Evolutionary conservation across 1,284 basidiomycete species (phyloP), one percentile per base, ranked within the genome.

Genomic region (Melanopsichium pennsylvanicum): DNA sequence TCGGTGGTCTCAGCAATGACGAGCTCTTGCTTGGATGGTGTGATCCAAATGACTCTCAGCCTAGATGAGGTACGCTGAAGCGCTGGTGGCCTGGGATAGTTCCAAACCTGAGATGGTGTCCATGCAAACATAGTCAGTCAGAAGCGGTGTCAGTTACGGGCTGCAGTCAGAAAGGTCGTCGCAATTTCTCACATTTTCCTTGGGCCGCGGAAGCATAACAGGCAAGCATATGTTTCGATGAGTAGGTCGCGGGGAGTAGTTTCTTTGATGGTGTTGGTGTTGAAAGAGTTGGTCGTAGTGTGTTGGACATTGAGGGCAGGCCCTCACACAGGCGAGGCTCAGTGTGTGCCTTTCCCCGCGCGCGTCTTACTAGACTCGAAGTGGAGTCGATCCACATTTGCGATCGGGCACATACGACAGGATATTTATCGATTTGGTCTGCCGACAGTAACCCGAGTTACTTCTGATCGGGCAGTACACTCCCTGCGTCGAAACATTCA

Each of bases 71-170:
- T 75, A 5, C 42, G 60, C 55, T 77, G 69, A 4, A 78, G 62
- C 5, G 71, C 69, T 2, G 78, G 76, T 4, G 78, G 78, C 22
- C 78, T 67, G 11, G 78, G 78, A 39, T 79, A 79, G 48, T 69
- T 68, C 78, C 78, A 79, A 26, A 77, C 75, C 44, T 73, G 43
- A 21, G 16, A 27, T 8, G 19, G 15, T 8, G 19, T 23, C 5
- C 21, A 41, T 2, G 25, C 11, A 19, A 18, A 13, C 16, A 11
- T 5, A 31, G 3, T 25, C 19, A 31, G 37, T 38, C 18, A 8
- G 22, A 36, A 25, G 22, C 21, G n/a, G n/a, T n/a, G n/a, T n/a
- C n/a, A n/a, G n/a, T n/a, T n/a, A n/a, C n/a, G n/a, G n/a, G n/a
- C n/a, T n/a, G n/a, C n/a, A n/a, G n/a, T n/a, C n/a, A n/a, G n/a